These are phyloP conservation scores for Trichoderma atroviride DNA, from an alignment of 2,329 filamentous ascomycete species.

Conservation along the genomic window DNA sequence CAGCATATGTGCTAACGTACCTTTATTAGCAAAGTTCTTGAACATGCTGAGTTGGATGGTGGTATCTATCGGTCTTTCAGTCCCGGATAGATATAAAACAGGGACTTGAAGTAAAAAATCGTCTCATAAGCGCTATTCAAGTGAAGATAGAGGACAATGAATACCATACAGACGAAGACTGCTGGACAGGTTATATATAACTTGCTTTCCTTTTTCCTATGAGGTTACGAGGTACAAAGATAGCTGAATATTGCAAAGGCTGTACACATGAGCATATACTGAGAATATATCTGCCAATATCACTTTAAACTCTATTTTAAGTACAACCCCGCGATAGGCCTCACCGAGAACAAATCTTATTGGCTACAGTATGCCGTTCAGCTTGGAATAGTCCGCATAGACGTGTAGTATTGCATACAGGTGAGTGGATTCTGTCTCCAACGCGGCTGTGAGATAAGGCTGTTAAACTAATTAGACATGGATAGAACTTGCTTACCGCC, in stretches of 20 bases:
- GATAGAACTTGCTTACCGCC: background rate
- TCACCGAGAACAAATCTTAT: background rate
- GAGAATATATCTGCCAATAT: background rate
- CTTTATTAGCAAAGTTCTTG: background rate
- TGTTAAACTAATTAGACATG: background rate
- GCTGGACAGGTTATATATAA: background rate
- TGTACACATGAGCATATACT: background rate
- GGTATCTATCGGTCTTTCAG: background rate
- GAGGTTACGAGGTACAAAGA: background rate
- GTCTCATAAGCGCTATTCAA: background rate
- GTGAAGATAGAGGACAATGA: background rate
- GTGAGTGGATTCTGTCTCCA: background rate
- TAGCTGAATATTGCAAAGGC: background rate
- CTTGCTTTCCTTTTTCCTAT: background rate
- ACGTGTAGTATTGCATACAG: background rate
- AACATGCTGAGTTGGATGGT: conserved; percentile 2
- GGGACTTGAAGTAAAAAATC: background rate
- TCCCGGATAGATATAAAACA: background rate
- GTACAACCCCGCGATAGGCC: background rate
- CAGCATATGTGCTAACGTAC: background rate
- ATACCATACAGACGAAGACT: background rate
- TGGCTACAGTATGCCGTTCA: background rate
- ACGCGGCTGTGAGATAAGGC: background rate
- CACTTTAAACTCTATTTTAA: background rate
- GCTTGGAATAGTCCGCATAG: background rate